Evolutionary conservation across 768 basidiomycete species (phyloP), one percentile per base, ranked within the genome.

Genomic region (Leucocoprinus leucothites): DNA sequence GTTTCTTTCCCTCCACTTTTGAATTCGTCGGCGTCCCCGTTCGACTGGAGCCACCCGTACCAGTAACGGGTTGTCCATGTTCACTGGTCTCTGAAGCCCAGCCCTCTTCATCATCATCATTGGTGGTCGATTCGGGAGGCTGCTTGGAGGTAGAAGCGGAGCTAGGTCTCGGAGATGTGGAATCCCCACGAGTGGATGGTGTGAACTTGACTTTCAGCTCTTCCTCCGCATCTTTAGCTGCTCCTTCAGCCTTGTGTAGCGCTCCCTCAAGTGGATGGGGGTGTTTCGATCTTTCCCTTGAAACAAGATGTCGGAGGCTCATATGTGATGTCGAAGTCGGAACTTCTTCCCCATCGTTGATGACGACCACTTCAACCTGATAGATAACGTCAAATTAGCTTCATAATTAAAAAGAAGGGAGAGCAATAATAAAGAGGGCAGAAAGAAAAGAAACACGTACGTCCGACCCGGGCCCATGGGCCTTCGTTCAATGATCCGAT

Each of bases 81-180:
- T 63, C 68, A 53, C 75, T 78, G 21, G 64, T 69, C 46, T 89
- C 87, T 5, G 85, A 87, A 16, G 77, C 75, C 86, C 85, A 87
- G 1, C 75, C 83, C 57, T 81, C 86, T 0, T 86, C 84, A 16
- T 82, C 82, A 3, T 77, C 81, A 3, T 78, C 74, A 6, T 47
- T 51, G 18, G 19, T 48, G n/a, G 16, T 47, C 7, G 36, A 24
- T 48, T 67, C 67, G 25, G 31, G 11, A 38, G 51, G 48, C 34
- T 58, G 65, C 24, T 31, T 42, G 8, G 46, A 50, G 22, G 53
- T 16, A 40, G 58, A n/a, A 14, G n/a, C n/a, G n/a, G n/a, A n/a
- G n/a, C n/a, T n/a, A n/a, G 54, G 48, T 56, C 18, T 25, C n/a
- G 43, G 55, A 35, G 9, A 44, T 22, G 19, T 45, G 4, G 16